These are phyloP conservation scores for Claviceps sp. DNA, from an alignment of 2,329 filamentous ascomycete genomes.

Conservation along the genomic window DNA sequence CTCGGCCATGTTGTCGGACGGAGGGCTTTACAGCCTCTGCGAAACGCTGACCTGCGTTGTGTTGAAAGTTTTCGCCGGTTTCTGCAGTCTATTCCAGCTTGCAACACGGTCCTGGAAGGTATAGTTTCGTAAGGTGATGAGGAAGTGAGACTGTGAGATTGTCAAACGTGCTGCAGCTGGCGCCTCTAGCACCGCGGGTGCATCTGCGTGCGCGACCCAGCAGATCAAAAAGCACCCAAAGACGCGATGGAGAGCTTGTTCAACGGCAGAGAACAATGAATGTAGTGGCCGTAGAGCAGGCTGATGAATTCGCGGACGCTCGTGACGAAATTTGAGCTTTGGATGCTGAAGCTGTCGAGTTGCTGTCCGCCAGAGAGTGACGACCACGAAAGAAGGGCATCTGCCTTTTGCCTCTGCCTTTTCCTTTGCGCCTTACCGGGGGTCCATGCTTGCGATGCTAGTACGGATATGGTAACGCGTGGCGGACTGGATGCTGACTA, in stretches of 20 bases:
- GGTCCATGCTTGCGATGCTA: not conserved
- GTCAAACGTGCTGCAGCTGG: conserved; percentile 12
- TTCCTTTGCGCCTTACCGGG: not conserved
- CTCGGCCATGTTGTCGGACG: conserved; percentile 32
- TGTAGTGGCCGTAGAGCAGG: no score
- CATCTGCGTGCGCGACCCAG: conserved; percentile 16
- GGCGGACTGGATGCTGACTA: not conserved
- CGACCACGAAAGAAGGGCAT: not conserved
- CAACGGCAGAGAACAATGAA: not conserved
- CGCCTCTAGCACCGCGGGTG: conserved; percentile 20
- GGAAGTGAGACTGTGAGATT: not conserved
- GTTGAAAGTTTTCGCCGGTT: not conserved
- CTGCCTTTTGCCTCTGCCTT: not conserved
- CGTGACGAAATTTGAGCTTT: conserved; percentile 1
- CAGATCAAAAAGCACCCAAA: conserved; percentile 8
- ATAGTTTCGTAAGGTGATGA: not conserved
- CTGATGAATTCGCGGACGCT: conserved; percentile 1
- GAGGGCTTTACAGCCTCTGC: not conserved
- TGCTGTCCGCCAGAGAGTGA: not conserved
- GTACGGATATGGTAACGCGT: not conserved
- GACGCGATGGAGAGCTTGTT: not conserved
- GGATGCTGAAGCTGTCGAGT: not conserved
- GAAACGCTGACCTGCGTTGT: not conserved
- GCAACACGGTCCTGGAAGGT: not conserved
- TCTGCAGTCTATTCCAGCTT: not conserved